Percentiles rank a stretch among this genome's conserved stretches.
Evolutionary conservation across 257 asterid genomes (phyloP).

Genomic region (Plantago elongata): DNA sequence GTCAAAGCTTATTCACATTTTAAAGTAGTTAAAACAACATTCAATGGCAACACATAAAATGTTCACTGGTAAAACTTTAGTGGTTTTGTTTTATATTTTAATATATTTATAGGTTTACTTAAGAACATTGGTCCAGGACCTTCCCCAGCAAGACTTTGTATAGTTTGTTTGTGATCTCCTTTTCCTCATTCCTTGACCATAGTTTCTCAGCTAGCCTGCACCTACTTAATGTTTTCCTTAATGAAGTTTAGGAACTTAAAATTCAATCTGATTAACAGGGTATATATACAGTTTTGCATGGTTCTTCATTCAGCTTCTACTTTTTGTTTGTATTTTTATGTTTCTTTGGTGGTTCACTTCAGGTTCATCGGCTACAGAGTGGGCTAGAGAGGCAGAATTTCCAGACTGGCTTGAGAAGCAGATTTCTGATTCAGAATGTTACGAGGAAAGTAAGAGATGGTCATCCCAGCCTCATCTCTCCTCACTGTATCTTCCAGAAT

Average conservation of each 20-base stretch:
- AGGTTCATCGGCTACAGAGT: constrained; percentile 91
- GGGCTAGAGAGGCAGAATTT: constrained; percentile 68
- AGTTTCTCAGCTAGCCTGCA: neutral
- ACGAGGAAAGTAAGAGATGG: constrained; percentile 73
- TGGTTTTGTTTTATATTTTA: no score
- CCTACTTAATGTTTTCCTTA: neutral
- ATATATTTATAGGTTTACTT: no score
- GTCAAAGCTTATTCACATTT: no score
- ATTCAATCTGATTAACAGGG: neutral
- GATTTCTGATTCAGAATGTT: constrained; percentile 64
- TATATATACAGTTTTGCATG: neutral
- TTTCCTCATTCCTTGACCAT: neutral
- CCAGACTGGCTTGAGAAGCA: constrained; percentile 69
- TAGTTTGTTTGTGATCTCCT: neutral
- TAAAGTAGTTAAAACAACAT: no score
- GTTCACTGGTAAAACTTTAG: no score
- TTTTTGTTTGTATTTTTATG: no score
- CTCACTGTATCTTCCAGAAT: constrained; percentile 40
- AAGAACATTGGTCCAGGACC: no score
- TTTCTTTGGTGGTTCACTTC: constrained; percentile 15
- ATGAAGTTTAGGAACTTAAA: neutral
- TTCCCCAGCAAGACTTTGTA: no score
- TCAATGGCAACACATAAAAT: no score
- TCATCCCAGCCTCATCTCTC: constrained; percentile 78
- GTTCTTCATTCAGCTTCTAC: no score